phyloP scores from a whole-genome alignment of 257 asterid genomes.

The Anisodus acutangulus region DNA sequence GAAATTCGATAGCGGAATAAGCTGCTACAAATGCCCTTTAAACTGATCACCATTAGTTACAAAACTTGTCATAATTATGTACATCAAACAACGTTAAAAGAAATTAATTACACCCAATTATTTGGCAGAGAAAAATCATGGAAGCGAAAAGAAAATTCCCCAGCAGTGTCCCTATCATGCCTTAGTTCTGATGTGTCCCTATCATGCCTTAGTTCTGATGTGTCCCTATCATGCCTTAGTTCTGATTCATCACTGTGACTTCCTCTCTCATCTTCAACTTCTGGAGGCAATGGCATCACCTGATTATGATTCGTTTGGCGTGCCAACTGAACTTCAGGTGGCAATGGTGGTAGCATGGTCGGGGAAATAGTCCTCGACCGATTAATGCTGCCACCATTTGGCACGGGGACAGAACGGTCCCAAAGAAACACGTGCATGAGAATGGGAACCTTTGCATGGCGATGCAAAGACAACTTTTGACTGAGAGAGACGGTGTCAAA shows the following conservation, averaged over 20 bases:
- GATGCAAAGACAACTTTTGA: slow-evolving; percentile 87
- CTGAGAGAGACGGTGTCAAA: slow-evolving; percentile 82
- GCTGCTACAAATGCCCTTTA: neutral
- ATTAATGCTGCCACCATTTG: slow-evolving; percentile 48
- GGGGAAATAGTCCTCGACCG: slow-evolving; percentile 58
- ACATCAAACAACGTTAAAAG: neutral
- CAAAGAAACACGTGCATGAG: slow-evolving; percentile 71
- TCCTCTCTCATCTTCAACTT: slow-evolving; percentile 36
- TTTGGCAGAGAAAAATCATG: slow-evolving; percentile 64
- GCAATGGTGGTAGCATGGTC: slow-evolving; percentile 35
- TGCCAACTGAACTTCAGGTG: slow-evolving; percentile 38
- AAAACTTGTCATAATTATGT: slow-evolving; percentile 12
- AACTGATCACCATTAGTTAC: neutral
- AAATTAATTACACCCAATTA: slow-evolving; percentile 63
- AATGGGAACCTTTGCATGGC: slow-evolving; percentile 76
- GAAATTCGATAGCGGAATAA: neutral
- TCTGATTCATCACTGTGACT: slow-evolving; percentile 32
- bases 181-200: neutral
- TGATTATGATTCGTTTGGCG: slow-evolving; percentile 38
- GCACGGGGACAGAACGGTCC: slow-evolving; percentile 51
- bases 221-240: slow-evolving; percentile 46
- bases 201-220: slow-evolving; percentile 28
- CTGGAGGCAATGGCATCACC: slow-evolving; percentile 39
- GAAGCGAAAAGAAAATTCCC: slow-evolving; percentile 70
- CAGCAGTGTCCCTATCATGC: slow-evolving; percentile 66